Evolutionary conservation across 2,329 filamentous ascomycete species (phyloP).

Genomic region (Colletotrichum coccodes): DNA sequence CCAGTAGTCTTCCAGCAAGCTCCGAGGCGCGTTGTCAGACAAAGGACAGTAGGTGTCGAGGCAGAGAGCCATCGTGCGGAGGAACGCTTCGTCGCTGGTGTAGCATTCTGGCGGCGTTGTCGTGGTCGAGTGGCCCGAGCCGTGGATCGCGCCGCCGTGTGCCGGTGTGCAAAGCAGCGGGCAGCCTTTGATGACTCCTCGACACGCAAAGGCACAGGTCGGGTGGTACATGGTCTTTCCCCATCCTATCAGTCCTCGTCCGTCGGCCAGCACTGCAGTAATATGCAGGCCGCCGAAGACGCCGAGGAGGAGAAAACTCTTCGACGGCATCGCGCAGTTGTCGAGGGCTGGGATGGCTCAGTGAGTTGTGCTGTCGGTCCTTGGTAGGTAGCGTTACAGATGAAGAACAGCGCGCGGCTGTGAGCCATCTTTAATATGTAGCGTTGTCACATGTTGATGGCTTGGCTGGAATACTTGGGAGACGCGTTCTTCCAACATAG

Average conservation of each 20-base stretch:
- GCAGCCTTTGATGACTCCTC: constrained; percentile 39
- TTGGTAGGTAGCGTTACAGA: not conserved
- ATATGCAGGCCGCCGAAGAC: not conserved
- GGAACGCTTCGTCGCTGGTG: constrained; percentile 40
- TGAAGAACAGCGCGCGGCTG: no score
- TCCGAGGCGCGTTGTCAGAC: constrained; percentile 3
- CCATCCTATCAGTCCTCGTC: constrained; percentile 45
- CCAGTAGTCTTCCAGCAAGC: constrained; percentile 43
- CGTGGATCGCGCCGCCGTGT: not conserved
- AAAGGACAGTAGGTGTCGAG: constrained; percentile 43
- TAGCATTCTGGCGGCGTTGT: constrained; percentile 39
- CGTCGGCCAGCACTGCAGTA: constrained; percentile 23
- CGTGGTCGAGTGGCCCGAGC: constrained; percentile 28
- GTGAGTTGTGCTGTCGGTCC: not conserved
- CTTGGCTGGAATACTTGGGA: no score
- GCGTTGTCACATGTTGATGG: no score
- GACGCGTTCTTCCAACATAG: not conserved
- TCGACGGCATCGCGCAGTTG: not conserved
- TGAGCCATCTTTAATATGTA: no score
- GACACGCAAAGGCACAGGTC: constrained; percentile 47
- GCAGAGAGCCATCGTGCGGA: constrained; percentile 45
- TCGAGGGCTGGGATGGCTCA: not conserved
- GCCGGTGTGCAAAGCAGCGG: constrained; percentile 37
- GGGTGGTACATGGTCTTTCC: constrained; percentile 48
- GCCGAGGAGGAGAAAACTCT: not conserved